Conservation (phyloP, 1,284 basidiomycete genomes). For the Ceratobasidium sp. region DNA sequence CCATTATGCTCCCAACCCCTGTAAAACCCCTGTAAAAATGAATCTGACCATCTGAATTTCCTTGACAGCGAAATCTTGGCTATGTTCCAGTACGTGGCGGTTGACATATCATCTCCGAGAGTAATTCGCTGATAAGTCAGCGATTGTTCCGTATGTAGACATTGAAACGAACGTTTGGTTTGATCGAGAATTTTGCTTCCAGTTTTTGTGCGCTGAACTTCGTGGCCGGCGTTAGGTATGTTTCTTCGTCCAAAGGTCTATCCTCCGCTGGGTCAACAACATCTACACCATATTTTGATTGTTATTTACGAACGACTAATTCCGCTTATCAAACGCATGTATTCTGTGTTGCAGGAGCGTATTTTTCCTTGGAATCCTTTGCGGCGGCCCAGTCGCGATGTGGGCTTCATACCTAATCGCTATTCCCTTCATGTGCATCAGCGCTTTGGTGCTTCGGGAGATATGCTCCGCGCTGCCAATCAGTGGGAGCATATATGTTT, state of each 20-base stretch:
- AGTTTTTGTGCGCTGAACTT: conserved; percentile 56
- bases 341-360: conserved; percentile 46
- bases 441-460: conserved; percentile 57
- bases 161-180: conserved; percentile 53
- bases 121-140: neutral
- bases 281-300: neutral
- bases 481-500: conserved; percentile 57
- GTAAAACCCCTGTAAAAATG: neutral
- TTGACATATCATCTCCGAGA: neutral
- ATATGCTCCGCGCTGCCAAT: conserved; percentile 54
- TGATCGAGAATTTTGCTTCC: conserved; percentile 54
- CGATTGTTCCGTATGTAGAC: conserved; percentile 35
- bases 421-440: conserved; percentile 52
- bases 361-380: conserved; percentile 56
- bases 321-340: neutral
- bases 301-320: neutral
- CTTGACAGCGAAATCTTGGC: conserved; percentile 2
- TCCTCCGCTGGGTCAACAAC: neutral
- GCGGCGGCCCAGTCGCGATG: conserved; percentile 56
- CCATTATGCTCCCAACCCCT: neutral
- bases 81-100: neutral
- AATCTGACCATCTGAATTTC: neutral
- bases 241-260: neutral
- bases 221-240: conserved; percentile 51
- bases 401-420: conserved; percentile 53